A percentile compares a stretch with the other conserved stretches of the same genome.
Evolutionary conservation across 2,329 filamentous ascomycete genomes (phyloP).

Genomic region (Colletotrichum lupini): DNA sequence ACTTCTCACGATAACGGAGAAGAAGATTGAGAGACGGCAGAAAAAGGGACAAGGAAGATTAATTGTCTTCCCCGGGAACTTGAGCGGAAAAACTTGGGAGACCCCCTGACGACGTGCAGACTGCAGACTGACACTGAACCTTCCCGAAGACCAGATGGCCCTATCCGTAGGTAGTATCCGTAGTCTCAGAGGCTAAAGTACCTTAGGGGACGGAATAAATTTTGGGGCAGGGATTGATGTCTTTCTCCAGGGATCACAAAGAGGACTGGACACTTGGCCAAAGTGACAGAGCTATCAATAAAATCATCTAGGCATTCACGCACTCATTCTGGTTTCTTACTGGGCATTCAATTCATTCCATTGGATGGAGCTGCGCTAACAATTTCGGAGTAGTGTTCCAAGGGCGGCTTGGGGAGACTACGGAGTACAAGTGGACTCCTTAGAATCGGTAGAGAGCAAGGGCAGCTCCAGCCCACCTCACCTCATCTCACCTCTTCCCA

Average conservation of each 20-base stretch:
- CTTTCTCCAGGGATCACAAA: not conserved
- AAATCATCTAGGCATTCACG: not conserved
- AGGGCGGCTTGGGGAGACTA: not conserved
- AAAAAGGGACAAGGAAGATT: slow-evolving; percentile 2
- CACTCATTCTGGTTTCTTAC: not conserved
- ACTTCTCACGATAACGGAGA: slow-evolving; percentile 4
- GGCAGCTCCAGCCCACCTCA: slow-evolving; percentile 19
- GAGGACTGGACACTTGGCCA: slow-evolving; percentile 33
- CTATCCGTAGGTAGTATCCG: not conserved
- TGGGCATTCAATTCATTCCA: not conserved
- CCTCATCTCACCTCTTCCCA: slow-evolving; percentile 1
- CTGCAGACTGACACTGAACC: slow-evolving; percentile 24
- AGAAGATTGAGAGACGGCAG: not conserved
- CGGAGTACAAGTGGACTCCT: no score
- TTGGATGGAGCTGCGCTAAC: slow-evolving; percentile 14
- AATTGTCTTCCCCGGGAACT: slow-evolving; percentile 11
- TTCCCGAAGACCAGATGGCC: slow-evolving; percentile 23
- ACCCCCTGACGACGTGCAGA: slow-evolving; percentile 14
- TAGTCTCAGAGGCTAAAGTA: not conserved
- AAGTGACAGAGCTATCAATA: not conserved
- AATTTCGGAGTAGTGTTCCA: slow-evolving; percentile 3
- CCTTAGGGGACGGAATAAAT: not conserved
- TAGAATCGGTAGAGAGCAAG: not conserved
- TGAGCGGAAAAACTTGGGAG: slow-evolving; percentile 23
- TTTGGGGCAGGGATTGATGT: slow-evolving; percentile 13